Conservation (phyloP, 306 rosid genomes). For the Abrus pulchellus region DNA sequence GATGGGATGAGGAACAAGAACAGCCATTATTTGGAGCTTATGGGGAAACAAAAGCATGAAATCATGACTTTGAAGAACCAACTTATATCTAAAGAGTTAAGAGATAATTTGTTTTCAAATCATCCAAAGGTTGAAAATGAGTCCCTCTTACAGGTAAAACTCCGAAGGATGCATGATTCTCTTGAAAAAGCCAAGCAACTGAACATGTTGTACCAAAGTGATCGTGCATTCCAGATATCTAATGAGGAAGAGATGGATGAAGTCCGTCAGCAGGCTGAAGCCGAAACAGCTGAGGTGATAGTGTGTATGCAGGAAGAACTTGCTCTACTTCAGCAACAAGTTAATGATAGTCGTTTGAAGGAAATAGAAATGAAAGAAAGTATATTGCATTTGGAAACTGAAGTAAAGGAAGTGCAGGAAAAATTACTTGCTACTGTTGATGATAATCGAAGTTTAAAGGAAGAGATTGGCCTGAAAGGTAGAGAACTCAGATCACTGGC, state of each 20-base stretch:
- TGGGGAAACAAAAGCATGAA: slow-evolving; percentile 69
- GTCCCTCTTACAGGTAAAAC: slow-evolving; percentile 64
- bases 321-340: slow-evolving; percentile 73
- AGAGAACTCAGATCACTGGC: slow-evolving; percentile 60
- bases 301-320: slow-evolving; percentile 98
- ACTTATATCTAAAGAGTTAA: slow-evolving; percentile 60
- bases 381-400: slow-evolving; percentile 62
- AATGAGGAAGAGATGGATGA: slow-evolving; percentile 92
- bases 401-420: slow-evolving; percentile 69
- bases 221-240: slow-evolving; percentile 78
- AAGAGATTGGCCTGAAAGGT: slow-evolving; percentile 67
- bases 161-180: slow-evolving; percentile 86
- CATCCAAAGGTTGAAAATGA: slow-evolving; percentile 50
- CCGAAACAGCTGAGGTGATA: slow-evolving; percentile 95
- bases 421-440: slow-evolving; percentile 54
- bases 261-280: slow-evolving; percentile 84
- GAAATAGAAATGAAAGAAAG: slow-evolving; percentile 77
- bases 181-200: slow-evolving; percentile 91
- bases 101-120: slow-evolving; percentile 54
- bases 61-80: slow-evolving; percentile 69
- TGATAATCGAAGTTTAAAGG: slow-evolving; percentile 65
- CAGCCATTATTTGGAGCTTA: slow-evolving; percentile 58
- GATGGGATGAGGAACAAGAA: slow-evolving; percentile 75
- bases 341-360: slow-evolving; percentile 69
- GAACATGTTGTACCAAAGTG: slow-evolving; percentile 77